Evolutionary conservation across 2,329 filamentous ascomycete species (phyloP).

Genomic region (Colletotrichum simmondsii): DNA sequence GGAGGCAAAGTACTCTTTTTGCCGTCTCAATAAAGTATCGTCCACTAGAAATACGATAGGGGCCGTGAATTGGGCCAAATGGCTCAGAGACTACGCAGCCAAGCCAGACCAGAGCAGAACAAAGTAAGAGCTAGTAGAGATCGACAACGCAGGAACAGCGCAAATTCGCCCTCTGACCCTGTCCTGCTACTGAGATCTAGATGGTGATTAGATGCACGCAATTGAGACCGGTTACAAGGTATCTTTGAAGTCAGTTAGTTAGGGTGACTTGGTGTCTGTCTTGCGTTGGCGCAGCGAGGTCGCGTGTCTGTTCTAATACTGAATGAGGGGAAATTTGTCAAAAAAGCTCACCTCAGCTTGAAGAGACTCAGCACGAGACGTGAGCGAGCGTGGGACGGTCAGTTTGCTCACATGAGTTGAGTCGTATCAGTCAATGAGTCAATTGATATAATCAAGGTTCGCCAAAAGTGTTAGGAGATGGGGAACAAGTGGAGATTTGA

Average conservation of each 20-base stretch:
- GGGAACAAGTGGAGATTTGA: not conserved
- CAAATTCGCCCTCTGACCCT: not conserved
- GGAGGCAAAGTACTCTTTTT: not conserved
- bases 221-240: not conserved
- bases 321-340: constrained; percentile 12
- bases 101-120: not conserved
- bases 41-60: not conserved
- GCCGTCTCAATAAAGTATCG: not conserved
- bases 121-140: constrained; percentile 11
- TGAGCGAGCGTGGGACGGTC: not conserved
- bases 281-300: not conserved
- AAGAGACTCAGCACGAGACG: not conserved
- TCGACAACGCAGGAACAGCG: constrained; percentile 12
- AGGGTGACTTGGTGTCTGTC: not conserved
- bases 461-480: not conserved
- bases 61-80: not conserved
- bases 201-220: not conserved
- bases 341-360: constrained; percentile 28
- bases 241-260: not conserved
- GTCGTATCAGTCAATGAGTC: not conserved
- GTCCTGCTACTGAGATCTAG: not conserved
- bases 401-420: too few species aligned
- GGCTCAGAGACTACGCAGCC: not conserved
- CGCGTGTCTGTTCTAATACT: not conserved
- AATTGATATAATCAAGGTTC: constrained; percentile 13